Conservation (phyloP, 176 grass and related monocot species). For the Panicum miliaceum region DNA sequence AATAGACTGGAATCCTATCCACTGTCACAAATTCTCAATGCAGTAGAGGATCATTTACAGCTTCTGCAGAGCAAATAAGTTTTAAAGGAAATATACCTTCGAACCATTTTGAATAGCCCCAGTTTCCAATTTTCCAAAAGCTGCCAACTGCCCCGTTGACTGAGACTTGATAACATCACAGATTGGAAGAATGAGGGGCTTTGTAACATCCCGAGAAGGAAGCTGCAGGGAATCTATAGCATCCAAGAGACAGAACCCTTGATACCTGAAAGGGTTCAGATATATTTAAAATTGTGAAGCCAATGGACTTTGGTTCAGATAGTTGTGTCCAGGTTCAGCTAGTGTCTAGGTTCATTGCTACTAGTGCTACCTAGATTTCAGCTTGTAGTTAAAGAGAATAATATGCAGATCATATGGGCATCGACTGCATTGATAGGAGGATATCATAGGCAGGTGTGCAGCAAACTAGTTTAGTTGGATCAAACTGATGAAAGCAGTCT, state of each 20-base stretch:
- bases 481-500: background rate
- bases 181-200: constrained; percentile 94
- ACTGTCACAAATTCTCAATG: constrained; percentile 5
- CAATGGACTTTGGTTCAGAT: background rate
- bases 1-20: constrained; percentile 25
- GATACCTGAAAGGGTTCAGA: constrained; percentile 62
- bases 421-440: no score
- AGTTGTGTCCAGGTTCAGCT: background rate
- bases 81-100: background rate
- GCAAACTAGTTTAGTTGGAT: no score
- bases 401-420: no score
- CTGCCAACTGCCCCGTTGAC: constrained; percentile 77
- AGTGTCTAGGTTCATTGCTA: no score
- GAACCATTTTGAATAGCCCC: constrained; percentile 72
- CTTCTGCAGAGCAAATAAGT: constrained; percentile 1
- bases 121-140: constrained; percentile 95
- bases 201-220: constrained; percentile 89
- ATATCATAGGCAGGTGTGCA: no score
- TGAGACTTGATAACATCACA: constrained; percentile 94
- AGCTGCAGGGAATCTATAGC: constrained; percentile 81
- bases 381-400: no score
- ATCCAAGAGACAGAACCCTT: constrained; percentile 78
- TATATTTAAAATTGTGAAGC: constrained; percentile 22
- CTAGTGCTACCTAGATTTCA: no score
- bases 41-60: background rate